These are phyloP conservation scores for Hirschioporus abietinus DNA, from an alignment of 768 basidiomycete species.

Conservation along the genomic window DNA sequence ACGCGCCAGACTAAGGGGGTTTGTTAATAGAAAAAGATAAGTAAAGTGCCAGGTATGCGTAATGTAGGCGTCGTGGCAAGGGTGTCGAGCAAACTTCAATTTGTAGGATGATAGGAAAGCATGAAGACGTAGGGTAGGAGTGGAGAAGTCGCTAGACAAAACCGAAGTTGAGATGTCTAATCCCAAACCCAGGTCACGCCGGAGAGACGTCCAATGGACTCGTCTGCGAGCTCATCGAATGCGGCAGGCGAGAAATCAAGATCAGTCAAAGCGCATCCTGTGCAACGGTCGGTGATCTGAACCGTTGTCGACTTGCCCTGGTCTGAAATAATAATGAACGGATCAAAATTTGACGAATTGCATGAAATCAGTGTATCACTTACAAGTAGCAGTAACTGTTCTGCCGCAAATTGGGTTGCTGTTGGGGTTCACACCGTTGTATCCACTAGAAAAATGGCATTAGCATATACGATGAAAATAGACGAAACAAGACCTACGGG, in stretches of 20 bases:
- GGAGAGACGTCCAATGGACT: conserved; percentile 44
- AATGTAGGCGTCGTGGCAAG: not conserved
- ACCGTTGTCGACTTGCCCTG: conserved; percentile 44
- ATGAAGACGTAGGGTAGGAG: conserved; percentile 10
- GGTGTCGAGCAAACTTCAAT: conserved; percentile 1
- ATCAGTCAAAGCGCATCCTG: conserved; percentile 41
- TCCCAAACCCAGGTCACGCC: conserved; percentile 47
- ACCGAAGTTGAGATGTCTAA: conserved; percentile 15
- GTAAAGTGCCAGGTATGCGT: conserved; percentile 4
- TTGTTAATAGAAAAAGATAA: conserved; percentile 1
- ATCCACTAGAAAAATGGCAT: conserved; percentile 36
- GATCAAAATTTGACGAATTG: conserved; percentile 10
- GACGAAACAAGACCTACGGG: conserved; percentile 39
- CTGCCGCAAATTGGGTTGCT: conserved; percentile 65
- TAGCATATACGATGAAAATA: not conserved
- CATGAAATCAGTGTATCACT: conserved; percentile 17
- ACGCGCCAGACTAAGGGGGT: not conserved
- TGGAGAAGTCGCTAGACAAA: conserved; percentile 10
- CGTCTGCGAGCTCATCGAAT: conserved; percentile 43
- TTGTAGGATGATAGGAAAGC: not conserved
- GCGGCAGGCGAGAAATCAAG: conserved; percentile 63
- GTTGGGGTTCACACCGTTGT: conserved; percentile 60
- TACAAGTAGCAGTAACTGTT: conserved; percentile 43
- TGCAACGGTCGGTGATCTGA: conserved; percentile 57
- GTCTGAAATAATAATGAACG: conserved; percentile 31